Evolutionary conservation across 1,284 basidiomycete species (phyloP), one percentile per base, ranked within the genome.

Genomic region (Ceratobasidium sp.): DNA sequence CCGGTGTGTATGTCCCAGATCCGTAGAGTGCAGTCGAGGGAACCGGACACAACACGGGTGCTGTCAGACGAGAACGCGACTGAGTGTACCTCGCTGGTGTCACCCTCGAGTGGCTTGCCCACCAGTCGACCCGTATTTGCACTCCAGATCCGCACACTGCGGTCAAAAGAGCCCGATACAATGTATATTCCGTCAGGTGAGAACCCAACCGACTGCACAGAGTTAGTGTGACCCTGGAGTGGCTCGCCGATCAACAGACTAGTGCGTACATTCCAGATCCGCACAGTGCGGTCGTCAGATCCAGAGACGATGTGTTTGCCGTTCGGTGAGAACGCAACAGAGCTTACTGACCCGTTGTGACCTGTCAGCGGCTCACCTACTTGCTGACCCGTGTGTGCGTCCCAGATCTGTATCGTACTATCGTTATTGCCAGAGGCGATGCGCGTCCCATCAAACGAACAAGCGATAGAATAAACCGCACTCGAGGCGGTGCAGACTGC

Each of bases 221-320:
- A 54, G 22, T 54, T 24, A 8, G 9, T 11, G 27, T 54, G 53
- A 9, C 53, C 53, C 27, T 54, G 19, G 14, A 54, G 22, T 22
- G 14, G 53, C n/a, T n/a, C n/a, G n/a, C n/a, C n/a, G n/a, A n/a
- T n/a, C n/a, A n/a, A n/a, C n/a, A n/a, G n/a, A n/a, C 53, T 24
- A 22, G 19, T 24, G 9, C 8, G 9, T 24, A 22, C 11, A 11
- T 24, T 22, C 53, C 53, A 54, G 14, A 54, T 24, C 27, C 53
- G 53, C 19, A 54, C 22, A 54, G 14, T 54, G 14, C 53, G 53
- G 27, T 54, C 53, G 27, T 15, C 53, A 11, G 53, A 54, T 15
- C 53, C 53, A 54, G 53, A 54, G 9, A 54, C 53, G 22, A 54
- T 54, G 8, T 22, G 53, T 8, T 22, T 54, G 14, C 53, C 53